These are phyloP conservation scores for Poa annua DNA, from an alignment of 176 grass and related monocot genomes.

Conservation along the genomic window DNA sequence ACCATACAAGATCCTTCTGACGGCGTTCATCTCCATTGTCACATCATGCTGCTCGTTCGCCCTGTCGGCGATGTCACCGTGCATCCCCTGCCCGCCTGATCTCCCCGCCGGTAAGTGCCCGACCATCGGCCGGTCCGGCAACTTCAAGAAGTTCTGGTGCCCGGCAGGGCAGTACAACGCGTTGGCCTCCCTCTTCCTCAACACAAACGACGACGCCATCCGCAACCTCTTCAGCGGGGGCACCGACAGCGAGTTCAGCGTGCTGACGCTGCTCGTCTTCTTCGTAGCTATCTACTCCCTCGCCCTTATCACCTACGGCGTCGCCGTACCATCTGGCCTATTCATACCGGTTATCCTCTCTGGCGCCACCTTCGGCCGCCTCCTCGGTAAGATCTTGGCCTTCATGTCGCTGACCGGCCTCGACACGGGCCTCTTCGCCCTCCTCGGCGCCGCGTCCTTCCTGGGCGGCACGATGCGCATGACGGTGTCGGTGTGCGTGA, in stretches of 20 bases:
- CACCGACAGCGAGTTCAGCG: constrained; percentile 53
- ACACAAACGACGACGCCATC: constrained; percentile 78
- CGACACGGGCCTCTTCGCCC: constrained; percentile 57
- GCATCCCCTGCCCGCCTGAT: constrained; percentile 50
- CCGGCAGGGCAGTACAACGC: constrained; percentile 64
- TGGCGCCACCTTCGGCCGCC: constrained; percentile 53
- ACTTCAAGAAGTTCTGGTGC: constrained; percentile 74
- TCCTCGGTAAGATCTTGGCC: constrained; percentile 48
- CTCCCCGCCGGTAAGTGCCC: constrained; percentile 46
- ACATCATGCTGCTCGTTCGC: constrained; percentile 70
- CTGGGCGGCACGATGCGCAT: constrained; percentile 76
- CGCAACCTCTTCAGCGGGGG: constrained; percentile 68
- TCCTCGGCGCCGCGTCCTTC: constrained; percentile 63
- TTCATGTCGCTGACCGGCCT: constrained; percentile 19
- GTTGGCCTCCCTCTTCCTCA: constrained; percentile 73
- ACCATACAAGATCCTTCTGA: constrained; percentile 67
- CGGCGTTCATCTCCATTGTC: constrained; percentile 54
- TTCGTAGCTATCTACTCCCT: constrained; percentile 54
- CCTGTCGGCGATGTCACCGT: constrained; percentile 54
- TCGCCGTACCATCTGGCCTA: constrained; percentile 66
- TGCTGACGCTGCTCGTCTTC: constrained; percentile 52
- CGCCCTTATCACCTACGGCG: constrained; percentile 62
- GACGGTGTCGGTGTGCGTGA: constrained; percentile 79
- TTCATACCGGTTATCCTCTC: constrained; percentile 70
- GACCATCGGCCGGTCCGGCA: constrained; percentile 62